Conservation (phyloP, 2,329 filamentous ascomycete species). For the Calonectria naviculata region DNA sequence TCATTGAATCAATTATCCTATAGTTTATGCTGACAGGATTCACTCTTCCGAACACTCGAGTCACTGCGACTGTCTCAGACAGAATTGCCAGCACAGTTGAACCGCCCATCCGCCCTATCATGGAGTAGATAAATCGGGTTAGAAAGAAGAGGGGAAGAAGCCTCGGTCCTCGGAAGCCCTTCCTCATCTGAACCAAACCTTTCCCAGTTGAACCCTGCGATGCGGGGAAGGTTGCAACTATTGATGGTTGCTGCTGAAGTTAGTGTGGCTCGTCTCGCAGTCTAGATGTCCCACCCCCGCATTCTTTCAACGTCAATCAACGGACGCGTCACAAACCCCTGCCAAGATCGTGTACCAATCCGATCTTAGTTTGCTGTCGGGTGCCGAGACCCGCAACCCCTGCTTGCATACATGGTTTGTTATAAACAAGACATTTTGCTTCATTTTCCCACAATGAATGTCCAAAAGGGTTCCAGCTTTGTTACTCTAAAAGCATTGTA, state of each 20-base stretch:
- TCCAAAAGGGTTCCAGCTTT: background rate
- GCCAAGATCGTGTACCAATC: background rate
- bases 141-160: background rate
- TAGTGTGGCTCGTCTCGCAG: background rate
- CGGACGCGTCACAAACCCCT: background rate
- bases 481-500: background rate
- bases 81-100: no score
- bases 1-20: no score
- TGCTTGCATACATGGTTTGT: background rate
- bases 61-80: no score
- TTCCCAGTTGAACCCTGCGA: background rate
- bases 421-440: background rate
- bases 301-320: background rate
- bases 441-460: background rate
- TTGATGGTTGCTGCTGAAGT: background rate
- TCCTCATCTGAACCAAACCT: background rate
- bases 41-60: no score
- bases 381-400: background rate
- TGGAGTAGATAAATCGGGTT: background rate
- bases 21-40: no score
- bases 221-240: conserved; percentile 3
- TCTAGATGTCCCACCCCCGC: background rate
- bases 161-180: background rate
- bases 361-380: background rate
- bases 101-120: no score